Percentiles rank a stretch among this genome's conserved stretches.
Conservation (phyloP, 2,329 filamentous ascomycete genomes). For the Talaromyces islandicus region DNA sequence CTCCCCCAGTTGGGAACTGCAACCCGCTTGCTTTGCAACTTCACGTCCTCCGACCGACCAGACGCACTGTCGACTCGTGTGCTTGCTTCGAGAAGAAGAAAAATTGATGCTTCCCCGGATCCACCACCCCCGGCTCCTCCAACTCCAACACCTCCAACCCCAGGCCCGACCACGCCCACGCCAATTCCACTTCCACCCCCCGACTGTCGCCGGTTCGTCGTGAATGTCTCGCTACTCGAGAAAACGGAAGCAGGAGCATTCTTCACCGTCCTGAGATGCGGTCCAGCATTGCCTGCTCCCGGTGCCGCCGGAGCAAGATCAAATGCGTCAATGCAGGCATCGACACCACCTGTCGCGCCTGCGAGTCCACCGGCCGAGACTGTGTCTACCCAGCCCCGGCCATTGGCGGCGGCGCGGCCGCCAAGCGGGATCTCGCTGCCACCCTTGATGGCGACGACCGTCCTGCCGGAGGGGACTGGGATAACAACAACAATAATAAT, state of each 20-base stretch:
- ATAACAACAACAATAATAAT: constrained; percentile 25
- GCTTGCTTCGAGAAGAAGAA: background rate
- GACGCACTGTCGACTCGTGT: background rate
- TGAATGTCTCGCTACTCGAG: constrained; percentile 10
- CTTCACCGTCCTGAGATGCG: constrained; percentile 51
- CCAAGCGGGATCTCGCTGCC: constrained; percentile 33
- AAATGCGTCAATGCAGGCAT: constrained; percentile 78
- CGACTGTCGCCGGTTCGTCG: background rate
- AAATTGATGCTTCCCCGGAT: background rate
- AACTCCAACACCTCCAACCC: background rate
- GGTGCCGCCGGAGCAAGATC: constrained; percentile 75
- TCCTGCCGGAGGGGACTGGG: constrained; percentile 33
- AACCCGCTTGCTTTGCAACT: background rate
- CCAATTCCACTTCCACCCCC: background rate
- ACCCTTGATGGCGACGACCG: constrained; percentile 33
- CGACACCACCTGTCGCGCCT: constrained; percentile 66
- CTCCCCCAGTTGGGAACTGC: background rate
- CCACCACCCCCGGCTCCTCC: background rate
- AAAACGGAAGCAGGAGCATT: constrained; percentile 6
- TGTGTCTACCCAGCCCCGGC: constrained; percentile 61
- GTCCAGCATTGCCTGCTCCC: constrained; percentile 71
- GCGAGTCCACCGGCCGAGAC: constrained; percentile 63
- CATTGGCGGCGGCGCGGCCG: constrained; percentile 27
- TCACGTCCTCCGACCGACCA: background rate
- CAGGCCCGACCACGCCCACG: background rate